These are phyloP conservation scores for Inonotus obliquus DNA, from an alignment of 1,284 basidiomycete genomes.

Conservation along the genomic window DNA sequence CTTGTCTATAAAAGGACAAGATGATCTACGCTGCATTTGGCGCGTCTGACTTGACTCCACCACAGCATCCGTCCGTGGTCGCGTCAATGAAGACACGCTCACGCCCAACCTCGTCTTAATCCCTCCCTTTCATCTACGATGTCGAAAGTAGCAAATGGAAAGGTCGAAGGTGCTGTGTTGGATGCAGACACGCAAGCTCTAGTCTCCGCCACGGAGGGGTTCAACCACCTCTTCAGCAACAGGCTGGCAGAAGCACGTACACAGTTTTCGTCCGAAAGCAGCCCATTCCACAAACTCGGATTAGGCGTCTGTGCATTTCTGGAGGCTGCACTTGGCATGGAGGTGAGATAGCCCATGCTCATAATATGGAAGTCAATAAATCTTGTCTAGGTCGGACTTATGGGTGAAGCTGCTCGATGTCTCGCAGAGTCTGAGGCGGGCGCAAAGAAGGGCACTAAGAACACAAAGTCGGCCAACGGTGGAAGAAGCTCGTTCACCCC, in stretches of 20 bases:
- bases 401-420: constrained; percentile 52
- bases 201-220: constrained; percentile 50
- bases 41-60: not conserved
- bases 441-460: constrained; percentile 50
- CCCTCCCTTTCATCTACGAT: too few relatives aligned
- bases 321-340: constrained; percentile 76
- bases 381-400: constrained; percentile 37
- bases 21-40: not conserved
- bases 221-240: constrained; percentile 65
- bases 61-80: too few relatives aligned
- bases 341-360: constrained; percentile 40
- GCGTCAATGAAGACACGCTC: not conserved
- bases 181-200: constrained; percentile 32
- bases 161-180: not conserved
- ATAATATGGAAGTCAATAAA: not conserved
- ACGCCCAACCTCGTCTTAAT: not conserved
- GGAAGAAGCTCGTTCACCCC: constrained; percentile 38
- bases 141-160: not conserved
- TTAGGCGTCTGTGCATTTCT: constrained; percentile 69
- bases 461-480: constrained; percentile 24
- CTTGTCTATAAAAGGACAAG: not conserved
- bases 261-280: constrained; percentile 45
- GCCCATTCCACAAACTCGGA: constrained; percentile 68
- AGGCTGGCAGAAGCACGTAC: constrained; percentile 50
- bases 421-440: constrained; percentile 56